Percentiles rank a stretch among this genome's conserved stretches.
These are phyloP conservation scores for Circinella minor DNA, from an alignment of 371 early-diverging fungal species.

Conservation along the genomic window DNA sequence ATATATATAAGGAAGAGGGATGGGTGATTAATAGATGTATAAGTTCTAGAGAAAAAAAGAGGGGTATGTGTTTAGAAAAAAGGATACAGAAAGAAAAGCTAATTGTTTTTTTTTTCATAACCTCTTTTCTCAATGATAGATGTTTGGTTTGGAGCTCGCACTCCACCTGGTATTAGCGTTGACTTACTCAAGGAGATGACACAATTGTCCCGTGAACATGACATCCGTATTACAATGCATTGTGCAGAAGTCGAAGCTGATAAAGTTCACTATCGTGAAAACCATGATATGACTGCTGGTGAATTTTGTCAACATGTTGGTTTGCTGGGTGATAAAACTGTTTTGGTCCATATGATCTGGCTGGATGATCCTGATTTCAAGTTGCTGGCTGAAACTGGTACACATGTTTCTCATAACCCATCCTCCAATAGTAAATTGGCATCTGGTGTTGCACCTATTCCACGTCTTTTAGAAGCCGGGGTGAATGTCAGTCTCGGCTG, in stretches of 20 bases:
- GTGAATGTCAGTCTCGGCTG: constrained; percentile 29
- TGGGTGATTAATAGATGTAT: no score
- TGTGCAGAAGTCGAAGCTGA: constrained; percentile 34
- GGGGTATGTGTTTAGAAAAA: no score
- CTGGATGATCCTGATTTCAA: constrained; percentile 26
- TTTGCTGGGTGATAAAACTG: constrained; percentile 22
- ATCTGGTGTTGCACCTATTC: constrained; percentile 28
- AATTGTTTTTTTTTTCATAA: no score
- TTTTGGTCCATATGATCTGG: constrained; percentile 33
- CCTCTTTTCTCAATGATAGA: constrained; percentile 9
- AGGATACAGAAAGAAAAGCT: no score
- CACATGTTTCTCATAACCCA: constrained; percentile 30
- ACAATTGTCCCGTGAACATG: constrained; percentile 22
- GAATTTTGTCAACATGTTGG: constrained; percentile 32
- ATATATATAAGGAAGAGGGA: no score
- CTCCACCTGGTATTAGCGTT: constrained; percentile 32
- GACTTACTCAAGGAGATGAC: constrained; percentile 34
- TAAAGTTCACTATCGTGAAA: constrained; percentile 25
- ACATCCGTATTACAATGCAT: constrained; percentile 34
- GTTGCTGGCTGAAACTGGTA: constrained; percentile 26
- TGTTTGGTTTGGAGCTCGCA: constrained; percentile 35
- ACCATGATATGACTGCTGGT: constrained; percentile 23
- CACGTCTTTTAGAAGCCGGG: constrained; percentile 20
- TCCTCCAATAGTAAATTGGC: constrained; percentile 32
- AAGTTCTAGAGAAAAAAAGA: no score